A percentile compares a stretch with the other conserved stretches of the same genome.
Evolutionary conservation across 2,329 filamentous ascomycete genomes (phyloP).

Genomic region (Tolypocladium nubicola): DNA sequence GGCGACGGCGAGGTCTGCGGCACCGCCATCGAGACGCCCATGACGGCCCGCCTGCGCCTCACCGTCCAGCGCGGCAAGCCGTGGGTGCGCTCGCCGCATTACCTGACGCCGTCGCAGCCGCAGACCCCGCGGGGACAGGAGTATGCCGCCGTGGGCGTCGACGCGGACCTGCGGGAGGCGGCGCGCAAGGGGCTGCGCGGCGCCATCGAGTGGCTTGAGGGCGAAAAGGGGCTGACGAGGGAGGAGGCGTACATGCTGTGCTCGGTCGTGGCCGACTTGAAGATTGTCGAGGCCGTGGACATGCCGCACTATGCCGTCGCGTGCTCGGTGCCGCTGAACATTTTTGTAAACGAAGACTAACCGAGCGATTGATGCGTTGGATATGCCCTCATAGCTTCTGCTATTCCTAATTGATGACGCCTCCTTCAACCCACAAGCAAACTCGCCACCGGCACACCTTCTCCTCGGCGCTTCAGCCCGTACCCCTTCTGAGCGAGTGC

Average conservation of each 20-base stretch:
- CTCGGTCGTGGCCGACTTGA: slow-evolving; percentile 37
- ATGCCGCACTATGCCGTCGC: slow-evolving; percentile 42
- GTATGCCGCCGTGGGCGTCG: slow-evolving; percentile 36
- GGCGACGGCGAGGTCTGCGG: slow-evolving; percentile 45
- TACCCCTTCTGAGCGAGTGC: background rate
- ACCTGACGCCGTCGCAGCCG: slow-evolving; percentile 19
- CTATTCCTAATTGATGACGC: background rate
- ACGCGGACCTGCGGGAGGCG: slow-evolving; percentile 35
- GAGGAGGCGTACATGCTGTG: slow-evolving; percentile 41
- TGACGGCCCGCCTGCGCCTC: slow-evolving; percentile 36
- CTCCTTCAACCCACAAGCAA: background rate
- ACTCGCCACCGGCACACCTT: background rate
- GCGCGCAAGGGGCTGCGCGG: slow-evolving; percentile 34
- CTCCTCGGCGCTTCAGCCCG: background rate
- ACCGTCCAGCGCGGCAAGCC: slow-evolving; percentile 33
- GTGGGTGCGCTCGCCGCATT: slow-evolving; percentile 37
- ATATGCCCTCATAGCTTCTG: background rate
- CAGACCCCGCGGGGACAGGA: slow-evolving; percentile 17
- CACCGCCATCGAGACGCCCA: slow-evolving; percentile 44
- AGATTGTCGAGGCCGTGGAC: slow-evolving; percentile 41
- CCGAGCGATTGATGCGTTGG: background rate
- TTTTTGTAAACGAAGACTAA: slow-evolving; percentile 23
- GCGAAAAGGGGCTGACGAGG: slow-evolving; percentile 31
- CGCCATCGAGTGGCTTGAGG: slow-evolving; percentile 37
- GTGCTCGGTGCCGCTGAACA: slow-evolving; percentile 35